These are phyloP conservation scores for Wickerhamiella musiphila DNA, from an alignment of 805 yeast genomes.

Conservation along the genomic window DNA sequence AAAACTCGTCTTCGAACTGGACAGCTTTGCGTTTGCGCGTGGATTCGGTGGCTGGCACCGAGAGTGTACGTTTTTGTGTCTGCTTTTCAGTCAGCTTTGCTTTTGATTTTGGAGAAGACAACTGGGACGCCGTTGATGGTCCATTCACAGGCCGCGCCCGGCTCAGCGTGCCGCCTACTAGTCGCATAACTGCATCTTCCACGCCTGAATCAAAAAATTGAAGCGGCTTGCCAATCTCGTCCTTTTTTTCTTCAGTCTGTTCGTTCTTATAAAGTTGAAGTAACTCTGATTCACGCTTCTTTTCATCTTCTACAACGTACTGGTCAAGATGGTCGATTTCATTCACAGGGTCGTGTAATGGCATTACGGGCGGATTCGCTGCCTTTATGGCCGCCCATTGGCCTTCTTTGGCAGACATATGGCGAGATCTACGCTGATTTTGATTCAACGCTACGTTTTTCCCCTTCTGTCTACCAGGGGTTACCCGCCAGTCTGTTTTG, in stretches of 20 bases:
- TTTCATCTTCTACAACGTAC: too few species aligned
- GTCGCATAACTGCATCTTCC: conserved; percentile 62
- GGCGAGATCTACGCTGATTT: too few species aligned
- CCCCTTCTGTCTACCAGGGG: too few species aligned
- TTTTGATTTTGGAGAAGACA: conserved; percentile 3
- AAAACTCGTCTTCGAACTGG: conserved; percentile 3
- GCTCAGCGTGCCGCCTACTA: conserved; percentile 48
- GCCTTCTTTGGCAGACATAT: too few species aligned
- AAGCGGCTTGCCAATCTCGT: conserved; percentile 1
- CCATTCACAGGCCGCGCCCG: conserved; percentile 17
- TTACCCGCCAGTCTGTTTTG: too few species aligned
- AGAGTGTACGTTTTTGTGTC: conserved; percentile 6
- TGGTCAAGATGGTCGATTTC: too few species aligned
- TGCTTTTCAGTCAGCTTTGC: not conserved
- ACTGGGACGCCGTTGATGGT: too few species aligned
- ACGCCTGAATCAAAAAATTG: conserved; percentile 22
- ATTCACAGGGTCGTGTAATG: too few species aligned
- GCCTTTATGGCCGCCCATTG: too few species aligned
- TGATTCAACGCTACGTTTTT: too few species aligned
- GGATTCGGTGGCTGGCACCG: conserved; percentile 3
- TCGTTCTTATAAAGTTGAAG: conserved; percentile 1
- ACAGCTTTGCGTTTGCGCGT: not conserved
- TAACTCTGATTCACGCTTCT: not conserved
- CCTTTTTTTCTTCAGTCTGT: conserved; percentile 3
- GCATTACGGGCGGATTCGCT: too few species aligned